Percentiles rank a stretch among this genome's conserved stretches.
These are phyloP conservation scores for Stellera chamaejasme DNA, from an alignment of 345 rosid species.

Conservation along the genomic window DNA sequence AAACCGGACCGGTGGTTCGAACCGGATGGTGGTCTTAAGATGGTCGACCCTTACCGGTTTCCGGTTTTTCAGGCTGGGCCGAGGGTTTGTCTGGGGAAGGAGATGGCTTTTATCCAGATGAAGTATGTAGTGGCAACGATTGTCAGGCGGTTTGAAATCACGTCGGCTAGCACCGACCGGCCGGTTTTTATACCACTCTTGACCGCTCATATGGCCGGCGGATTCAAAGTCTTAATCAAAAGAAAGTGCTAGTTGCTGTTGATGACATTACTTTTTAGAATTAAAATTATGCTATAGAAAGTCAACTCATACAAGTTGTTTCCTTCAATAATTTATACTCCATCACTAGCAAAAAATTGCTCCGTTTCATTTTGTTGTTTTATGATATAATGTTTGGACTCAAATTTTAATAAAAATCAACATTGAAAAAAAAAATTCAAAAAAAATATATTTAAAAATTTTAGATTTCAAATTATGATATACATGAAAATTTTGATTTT, in stretches of 20 bases:
- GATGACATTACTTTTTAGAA: no score
- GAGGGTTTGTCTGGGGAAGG: slow-evolving; percentile 64
- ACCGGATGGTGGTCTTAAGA: slow-evolving; percentile 22
- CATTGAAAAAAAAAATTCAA: no score
- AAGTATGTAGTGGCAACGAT: slow-evolving; percentile 55
- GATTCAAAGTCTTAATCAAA: slow-evolving; percentile 39
- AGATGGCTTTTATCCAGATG: slow-evolving; percentile 73
- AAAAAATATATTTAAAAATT: no score
- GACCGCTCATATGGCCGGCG: slow-evolving; percentile 73
- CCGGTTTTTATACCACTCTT: slow-evolving; percentile 52
- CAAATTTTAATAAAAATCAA: no score
- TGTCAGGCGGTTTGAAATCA: slow-evolving; percentile 30
- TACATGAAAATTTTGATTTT: no score
- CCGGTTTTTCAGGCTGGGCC: slow-evolving; percentile 80
- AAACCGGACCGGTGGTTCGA: slow-evolving; percentile 61
- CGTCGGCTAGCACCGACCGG: slow-evolving; percentile 19
- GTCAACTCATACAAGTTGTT: no score
- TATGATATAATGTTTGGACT: no score
- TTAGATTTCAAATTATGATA: no score
- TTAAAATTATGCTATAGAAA: no score
- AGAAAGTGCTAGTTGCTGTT: slow-evolving; percentile 14
- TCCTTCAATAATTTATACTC: no score
- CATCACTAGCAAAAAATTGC: no score
- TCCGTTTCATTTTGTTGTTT: no score
- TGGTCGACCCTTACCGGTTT: slow-evolving; percentile 41